These are phyloP conservation scores for Capronia epimyces DNA, from an alignment of 2,329 filamentous ascomycete genomes.

Conservation along the genomic window DNA sequence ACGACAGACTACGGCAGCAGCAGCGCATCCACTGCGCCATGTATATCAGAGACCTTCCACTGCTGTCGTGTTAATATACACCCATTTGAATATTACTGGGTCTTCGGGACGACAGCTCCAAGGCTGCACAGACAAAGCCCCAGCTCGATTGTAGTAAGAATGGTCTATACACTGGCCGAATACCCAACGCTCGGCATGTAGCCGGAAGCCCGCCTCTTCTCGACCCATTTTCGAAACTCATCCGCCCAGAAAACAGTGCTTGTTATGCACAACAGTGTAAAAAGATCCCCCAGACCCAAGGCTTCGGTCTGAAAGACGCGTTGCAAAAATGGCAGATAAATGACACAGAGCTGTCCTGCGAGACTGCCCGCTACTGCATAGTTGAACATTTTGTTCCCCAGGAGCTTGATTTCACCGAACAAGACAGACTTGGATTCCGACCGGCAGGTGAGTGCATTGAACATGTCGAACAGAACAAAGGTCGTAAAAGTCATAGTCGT, in stretches of 20 bases:
- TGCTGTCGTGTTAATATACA: neutral
- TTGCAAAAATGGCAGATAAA: slow-evolving; percentile 92
- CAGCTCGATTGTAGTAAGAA: neutral
- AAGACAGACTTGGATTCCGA: slow-evolving; percentile 86
- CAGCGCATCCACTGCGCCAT: no score
- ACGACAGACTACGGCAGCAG: no score
- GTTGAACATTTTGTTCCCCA: slow-evolving; percentile 91
- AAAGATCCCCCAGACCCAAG: slow-evolving; percentile 65
- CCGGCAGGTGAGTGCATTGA: slow-evolving; percentile 90
- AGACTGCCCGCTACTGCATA: slow-evolving; percentile 85
- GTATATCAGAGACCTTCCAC: no score
- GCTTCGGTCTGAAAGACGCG: slow-evolving; percentile 94
- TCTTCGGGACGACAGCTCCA: neutral
- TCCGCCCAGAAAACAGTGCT: slow-evolving; percentile 95
- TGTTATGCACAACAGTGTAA: slow-evolving; percentile 66
- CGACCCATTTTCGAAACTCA: slow-evolving; percentile 74
- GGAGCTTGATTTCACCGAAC: slow-evolving; percentile 73
- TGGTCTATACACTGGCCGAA: slow-evolving; percentile 23
- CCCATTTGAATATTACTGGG: no score
- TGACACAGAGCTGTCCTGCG: slow-evolving; percentile 79
- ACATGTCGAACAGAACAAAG: slow-evolving; percentile 99
- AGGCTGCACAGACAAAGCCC: neutral
- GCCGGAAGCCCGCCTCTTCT: slow-evolving; percentile 44
- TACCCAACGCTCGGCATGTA: slow-evolving; percentile 26
- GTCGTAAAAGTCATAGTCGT: slow-evolving; percentile 99